phyloP scores from a whole-genome alignment of 2,329 filamentous ascomycete species.

The Penicillium sp. region DNA sequence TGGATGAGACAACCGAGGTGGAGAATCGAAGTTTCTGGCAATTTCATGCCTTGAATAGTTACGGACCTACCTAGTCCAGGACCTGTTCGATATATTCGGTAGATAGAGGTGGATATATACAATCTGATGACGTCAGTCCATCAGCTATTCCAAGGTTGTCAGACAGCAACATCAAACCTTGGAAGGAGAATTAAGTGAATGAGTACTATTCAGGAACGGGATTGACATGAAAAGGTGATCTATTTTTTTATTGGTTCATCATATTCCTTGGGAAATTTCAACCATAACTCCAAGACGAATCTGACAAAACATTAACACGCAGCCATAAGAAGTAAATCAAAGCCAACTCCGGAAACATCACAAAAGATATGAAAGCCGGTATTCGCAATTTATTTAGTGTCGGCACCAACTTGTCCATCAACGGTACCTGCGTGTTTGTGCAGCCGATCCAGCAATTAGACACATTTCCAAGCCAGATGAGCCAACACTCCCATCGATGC shows the following conservation, averaged over 20 bases:
- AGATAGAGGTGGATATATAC: too few relatives aligned
- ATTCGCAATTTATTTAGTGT: neutral
- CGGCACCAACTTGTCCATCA: neutral
- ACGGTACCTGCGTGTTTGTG: neutral
- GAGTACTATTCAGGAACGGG: neutral
- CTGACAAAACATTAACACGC: neutral
- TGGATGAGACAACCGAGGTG: too few relatives aligned
- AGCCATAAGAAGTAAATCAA: neutral
- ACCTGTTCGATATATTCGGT: too few relatives aligned
- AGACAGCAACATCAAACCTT: too few relatives aligned
- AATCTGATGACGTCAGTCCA: neutral
- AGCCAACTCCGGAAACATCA: neutral
- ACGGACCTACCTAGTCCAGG: too few relatives aligned
- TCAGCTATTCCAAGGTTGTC: neutral
- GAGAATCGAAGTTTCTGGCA: too few relatives aligned
- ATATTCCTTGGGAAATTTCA: neutral
- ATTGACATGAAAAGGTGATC: neutral
- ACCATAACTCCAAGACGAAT: neutral
- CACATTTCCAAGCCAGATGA: neutral
- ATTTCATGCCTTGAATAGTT: too few relatives aligned
- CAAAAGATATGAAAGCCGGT: neutral
- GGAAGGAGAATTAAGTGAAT: neutral
- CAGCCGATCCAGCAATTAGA: neutral
- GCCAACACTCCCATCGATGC: neutral
- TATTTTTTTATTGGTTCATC: too few relatives aligned